Evolutionary conservation across 2,329 filamentous ascomycete species (phyloP), one percentile per base, ranked within the genome.

Genomic region (Colletotrichum chlorophyti): DNA sequence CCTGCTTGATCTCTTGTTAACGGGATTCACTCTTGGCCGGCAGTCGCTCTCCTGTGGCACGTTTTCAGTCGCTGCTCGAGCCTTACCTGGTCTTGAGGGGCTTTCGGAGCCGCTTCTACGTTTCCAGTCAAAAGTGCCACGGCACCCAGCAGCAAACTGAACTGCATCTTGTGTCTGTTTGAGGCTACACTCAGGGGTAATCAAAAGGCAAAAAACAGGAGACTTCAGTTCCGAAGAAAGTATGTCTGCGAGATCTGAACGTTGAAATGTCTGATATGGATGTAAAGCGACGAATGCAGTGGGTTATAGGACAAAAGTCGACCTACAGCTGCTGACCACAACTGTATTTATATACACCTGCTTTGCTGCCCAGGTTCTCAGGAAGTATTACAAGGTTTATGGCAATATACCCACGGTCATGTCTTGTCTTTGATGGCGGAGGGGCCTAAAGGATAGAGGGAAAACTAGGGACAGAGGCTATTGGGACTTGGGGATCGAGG

Each of bases 391-490:
- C 8, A 7, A 11, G 29, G 31, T 37, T 24, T 24, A 27, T 26
- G 11, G 9, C 23, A 23, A 19, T 9, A 19, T 11, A 19, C 11
- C 10, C 41, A 35, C 23, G 31, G 14, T 26, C 23, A 40, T 34
- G 46, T n/a, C 17, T 14, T 14, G 12, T 10, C 23, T n/a, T 6
- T 21, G 8, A 14, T 5, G 14, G 23, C 10, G 29, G 35, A 31
- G n/a, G 11, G 15, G n/a, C n/a, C 9, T 32, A 8, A 32, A 34
- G 42, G 49, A 59, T 19, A 55, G 55, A 49, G 55, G 42, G 42
- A 21, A 42, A 17, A 47, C 51, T 59, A 59, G 43, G 21, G 24
- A 23, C 15, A 9, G 17, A 15, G 15, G 31, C 34, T 49, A 54
- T 41, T 45, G 40, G 19, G 37, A 32, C 6, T 21, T 11, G 9